Conservation (phyloP, 2,329 filamentous ascomycete genomes). For the Colletotrichum camelliae region DNA sequence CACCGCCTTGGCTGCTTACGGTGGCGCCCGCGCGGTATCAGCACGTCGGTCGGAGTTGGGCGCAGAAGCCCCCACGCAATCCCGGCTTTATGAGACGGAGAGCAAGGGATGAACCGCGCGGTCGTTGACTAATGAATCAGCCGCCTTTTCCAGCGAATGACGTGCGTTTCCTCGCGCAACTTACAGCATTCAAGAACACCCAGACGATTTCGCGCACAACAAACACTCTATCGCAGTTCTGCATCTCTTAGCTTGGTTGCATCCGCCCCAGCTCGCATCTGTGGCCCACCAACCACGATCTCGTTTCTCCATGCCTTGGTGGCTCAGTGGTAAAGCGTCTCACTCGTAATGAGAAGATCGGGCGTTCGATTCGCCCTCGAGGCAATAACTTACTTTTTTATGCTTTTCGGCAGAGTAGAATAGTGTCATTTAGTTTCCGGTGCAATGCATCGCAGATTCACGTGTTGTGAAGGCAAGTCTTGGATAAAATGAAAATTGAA, state of each 20-base stretch:
- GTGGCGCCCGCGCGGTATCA: neutral
- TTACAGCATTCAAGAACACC: neutral
- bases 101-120: slow-evolving; percentile 2
- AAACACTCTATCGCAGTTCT: neutral
- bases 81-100: neutral
- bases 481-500: neutral
- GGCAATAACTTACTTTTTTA: neutral
- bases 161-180: neutral
- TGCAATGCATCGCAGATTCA: rapidly evolving
- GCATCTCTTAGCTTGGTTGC: neutral
- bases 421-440: neutral
- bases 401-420: neutral
- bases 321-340: slow-evolving; percentile 20
- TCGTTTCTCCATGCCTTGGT: neutral
- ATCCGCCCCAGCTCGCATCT: neutral
- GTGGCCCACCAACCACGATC: neutral
- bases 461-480: neutral
- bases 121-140: neutral
- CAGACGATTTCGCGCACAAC: neutral
- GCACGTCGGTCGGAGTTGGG: neutral
- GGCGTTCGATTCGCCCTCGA: slow-evolving; percentile 21
- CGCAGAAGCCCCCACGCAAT: neutral
- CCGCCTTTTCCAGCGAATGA: neutral
- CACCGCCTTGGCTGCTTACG: neutral
- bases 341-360: slow-evolving; percentile 21